Conservation (phyloP, 495 filamentous ascomycete species). For the Terfezia boudieri region DNA sequence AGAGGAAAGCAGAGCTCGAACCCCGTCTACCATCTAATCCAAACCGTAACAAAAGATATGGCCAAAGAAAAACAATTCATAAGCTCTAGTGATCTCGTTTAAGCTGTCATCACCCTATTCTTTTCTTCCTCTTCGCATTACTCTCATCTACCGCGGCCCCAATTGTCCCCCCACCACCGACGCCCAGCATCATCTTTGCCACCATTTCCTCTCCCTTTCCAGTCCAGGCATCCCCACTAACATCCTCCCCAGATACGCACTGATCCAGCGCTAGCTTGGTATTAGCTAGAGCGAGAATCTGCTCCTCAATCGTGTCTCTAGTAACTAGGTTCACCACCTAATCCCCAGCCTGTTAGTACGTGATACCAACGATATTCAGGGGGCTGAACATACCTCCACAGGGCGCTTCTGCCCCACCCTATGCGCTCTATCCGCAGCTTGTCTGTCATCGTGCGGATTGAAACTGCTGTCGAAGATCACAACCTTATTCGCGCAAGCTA, state of each 20-base stretch:
- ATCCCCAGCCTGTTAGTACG: no score
- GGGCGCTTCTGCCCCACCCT: slow-evolving; percentile 74
- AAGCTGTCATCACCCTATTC: background rate
- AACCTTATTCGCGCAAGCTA: slow-evolving; percentile 88
- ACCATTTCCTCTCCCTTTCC: slow-evolving; percentile 35
- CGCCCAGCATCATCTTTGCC: slow-evolving; percentile 36
- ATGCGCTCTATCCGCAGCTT: slow-evolving; percentile 92
- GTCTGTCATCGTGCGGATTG: slow-evolving; percentile 89
- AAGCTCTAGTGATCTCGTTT: background rate
- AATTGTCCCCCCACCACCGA: no score
- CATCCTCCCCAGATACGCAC: slow-evolving; percentile 43
- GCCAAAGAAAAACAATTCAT: background rate
- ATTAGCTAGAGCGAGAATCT: slow-evolving; percentile 70
- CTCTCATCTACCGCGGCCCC: slow-evolving; percentile 2
- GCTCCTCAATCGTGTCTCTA: slow-evolving; percentile 69
- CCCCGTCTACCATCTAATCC: background rate
- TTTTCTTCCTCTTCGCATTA: slow-evolving; percentile 14
- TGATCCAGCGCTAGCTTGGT: slow-evolving; percentile 85
- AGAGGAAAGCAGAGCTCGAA: background rate
- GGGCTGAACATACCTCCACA: slow-evolving; percentile 47
- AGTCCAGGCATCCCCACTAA: slow-evolving; percentile 21
- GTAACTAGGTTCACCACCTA: slow-evolving; percentile 42
- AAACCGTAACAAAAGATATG: background rate
- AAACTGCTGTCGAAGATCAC: slow-evolving; percentile 90
- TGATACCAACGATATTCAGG: no score